These are phyloP conservation scores for Suillus brevipes DNA, from an alignment of 768 basidiomycete species.

Conservation along the genomic window DNA sequence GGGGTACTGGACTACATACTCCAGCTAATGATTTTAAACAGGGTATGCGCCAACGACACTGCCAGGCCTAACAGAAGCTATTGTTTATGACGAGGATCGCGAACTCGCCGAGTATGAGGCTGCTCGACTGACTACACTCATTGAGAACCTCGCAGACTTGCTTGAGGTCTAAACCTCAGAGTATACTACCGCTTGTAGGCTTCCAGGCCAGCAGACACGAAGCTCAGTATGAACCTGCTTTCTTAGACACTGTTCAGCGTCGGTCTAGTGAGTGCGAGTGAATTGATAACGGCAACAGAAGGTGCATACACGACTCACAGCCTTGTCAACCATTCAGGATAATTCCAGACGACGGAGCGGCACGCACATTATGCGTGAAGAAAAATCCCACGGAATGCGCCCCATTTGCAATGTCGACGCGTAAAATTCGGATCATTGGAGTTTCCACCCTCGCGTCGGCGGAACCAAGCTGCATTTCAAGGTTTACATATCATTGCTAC, in stretches of 20 bases:
- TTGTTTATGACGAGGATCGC: constrained; percentile 65
- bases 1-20: not conserved
- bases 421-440: not conserved
- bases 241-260: not conserved
- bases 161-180: constrained; percentile 9
- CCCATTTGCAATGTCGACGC: not conserved
- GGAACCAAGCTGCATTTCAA: not conserved
- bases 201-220: not conserved
- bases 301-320: not conserved
- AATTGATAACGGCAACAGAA: not conserved
- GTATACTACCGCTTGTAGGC: not conserved
- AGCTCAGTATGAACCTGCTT: not conserved
- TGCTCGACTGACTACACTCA: constrained; percentile 49
- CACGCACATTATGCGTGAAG: not conserved
- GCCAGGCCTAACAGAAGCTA: constrained; percentile 76
- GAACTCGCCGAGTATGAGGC: constrained; percentile 64
- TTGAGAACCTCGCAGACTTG: constrained; percentile 51
- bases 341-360: not conserved
- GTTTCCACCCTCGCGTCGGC: not conserved
- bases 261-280: not conserved
- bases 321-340: not conserved
- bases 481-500: not conserved
- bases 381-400: not conserved
- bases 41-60: constrained; percentile 86
- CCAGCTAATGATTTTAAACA: constrained; percentile 24